A percentile compares a stretch with the other conserved stretches of the same genome.
Evolutionary conservation across 2,329 filamentous ascomycete genomes (phyloP).

Genomic region (Aspergillus sergii): DNA sequence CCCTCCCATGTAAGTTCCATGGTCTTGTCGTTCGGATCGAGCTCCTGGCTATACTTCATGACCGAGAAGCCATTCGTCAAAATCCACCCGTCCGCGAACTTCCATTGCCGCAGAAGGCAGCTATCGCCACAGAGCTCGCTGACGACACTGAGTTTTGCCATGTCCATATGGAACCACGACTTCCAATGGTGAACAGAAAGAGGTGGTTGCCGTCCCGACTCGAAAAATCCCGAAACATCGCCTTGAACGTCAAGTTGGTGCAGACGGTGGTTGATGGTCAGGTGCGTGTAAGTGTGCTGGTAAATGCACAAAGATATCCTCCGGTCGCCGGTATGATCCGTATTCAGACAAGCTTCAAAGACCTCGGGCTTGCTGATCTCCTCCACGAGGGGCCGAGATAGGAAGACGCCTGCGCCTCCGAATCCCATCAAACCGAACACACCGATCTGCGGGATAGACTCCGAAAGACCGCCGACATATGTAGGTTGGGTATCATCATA

Average conservation of each 20-base stretch:
- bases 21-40: conserved; percentile 49
- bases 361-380: conserved; percentile 48
- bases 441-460: conserved; percentile 56
- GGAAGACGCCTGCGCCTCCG: conserved; percentile 63
- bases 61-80: conserved; percentile 64
- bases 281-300: conserved; percentile 54
- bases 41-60: conserved; percentile 49
- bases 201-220: conserved; percentile 54
- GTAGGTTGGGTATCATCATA: conserved; percentile 53
- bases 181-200: conserved; percentile 67
- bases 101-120: conserved; percentile 61
- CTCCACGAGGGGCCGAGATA: conserved; percentile 56
- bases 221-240: conserved; percentile 63
- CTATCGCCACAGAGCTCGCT: conserved; percentile 57
- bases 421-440: conserved; percentile 62
- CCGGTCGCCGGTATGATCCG: conserved; percentile 55
- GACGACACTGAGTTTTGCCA: conserved; percentile 55
- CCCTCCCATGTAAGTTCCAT: conserved; percentile 59
- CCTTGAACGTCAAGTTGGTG: conserved; percentile 60
- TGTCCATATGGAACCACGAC: conserved; percentile 57
- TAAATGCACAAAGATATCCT: conserved; percentile 62
- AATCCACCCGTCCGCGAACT: conserved; percentile 50
- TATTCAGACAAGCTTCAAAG: conserved; percentile 53
- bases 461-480: conserved; percentile 62
- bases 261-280: conserved; percentile 59